Evolutionary conservation across 768 basidiomycete genomes (phyloP).

Genomic region (Tylopilus plumbeoviolaceoides): DNA sequence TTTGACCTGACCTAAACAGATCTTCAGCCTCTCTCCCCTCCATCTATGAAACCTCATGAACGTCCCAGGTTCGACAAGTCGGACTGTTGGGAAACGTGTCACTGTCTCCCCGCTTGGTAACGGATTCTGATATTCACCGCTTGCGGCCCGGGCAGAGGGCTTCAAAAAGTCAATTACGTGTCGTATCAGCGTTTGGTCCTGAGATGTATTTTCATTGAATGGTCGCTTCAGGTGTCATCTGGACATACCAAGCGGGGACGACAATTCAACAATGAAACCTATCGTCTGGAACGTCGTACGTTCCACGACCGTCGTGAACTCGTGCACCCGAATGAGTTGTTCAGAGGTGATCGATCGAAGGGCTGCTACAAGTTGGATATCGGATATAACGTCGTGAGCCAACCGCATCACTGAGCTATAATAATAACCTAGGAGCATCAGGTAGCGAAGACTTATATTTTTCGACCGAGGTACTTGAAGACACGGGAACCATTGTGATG

Average conservation of each 20-base stretch:
- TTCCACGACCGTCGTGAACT: constrained; percentile 11
- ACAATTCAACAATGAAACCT: constrained; percentile 10
- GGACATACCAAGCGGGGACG: constrained; percentile 2
- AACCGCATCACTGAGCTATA: constrained; percentile 4
- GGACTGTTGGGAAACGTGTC: no score
- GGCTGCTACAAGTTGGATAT: neutral
- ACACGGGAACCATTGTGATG: constrained; percentile 6
- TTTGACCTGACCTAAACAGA: constrained; percentile 13
- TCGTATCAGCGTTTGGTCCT: neutral
- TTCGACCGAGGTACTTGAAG: constrained; percentile 11
- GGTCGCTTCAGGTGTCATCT: neutral
- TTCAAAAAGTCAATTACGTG: constrained; percentile 2
- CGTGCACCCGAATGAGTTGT: constrained; percentile 3
- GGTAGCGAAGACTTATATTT: neutral
- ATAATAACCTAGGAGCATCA: neutral
- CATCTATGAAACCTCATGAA: constrained; percentile 6
- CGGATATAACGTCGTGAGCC: neutral
- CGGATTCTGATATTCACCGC: neutral
- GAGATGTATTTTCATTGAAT: no score
- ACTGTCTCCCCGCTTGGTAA: neutral
- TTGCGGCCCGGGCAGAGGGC: neutral
- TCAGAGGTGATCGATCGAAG: neutral
- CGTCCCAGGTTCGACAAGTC: no score
- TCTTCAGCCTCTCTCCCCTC: constrained; percentile 5
- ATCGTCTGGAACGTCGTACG: constrained; percentile 6